Evolutionary conservation across 768 basidiomycete genomes (phyloP).

Genomic region (Hericium erinaceus): DNA sequence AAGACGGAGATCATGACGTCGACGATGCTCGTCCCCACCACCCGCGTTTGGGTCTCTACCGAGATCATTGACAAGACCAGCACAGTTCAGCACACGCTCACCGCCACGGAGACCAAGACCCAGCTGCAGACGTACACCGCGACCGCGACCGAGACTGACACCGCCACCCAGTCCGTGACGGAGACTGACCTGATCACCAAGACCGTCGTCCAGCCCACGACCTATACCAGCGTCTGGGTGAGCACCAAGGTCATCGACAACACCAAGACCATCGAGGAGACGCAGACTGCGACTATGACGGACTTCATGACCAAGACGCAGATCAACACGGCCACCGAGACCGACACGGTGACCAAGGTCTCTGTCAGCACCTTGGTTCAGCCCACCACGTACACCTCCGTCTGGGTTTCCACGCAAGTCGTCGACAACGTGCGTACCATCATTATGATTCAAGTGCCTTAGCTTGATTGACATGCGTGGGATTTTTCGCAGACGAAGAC

Average conservation of each 20-base stretch:
- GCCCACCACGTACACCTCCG: conserved; percentile 51
- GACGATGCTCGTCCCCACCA: conserved; percentile 49
- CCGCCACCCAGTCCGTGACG: conserved; percentile 33
- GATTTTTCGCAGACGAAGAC: conserved; percentile 41
- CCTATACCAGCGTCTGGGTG: conserved; percentile 44
- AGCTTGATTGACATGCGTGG: neutral
- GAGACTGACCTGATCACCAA: conserved; percentile 47
- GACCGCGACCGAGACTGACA: conserved; percentile 27
- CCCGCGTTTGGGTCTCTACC: conserved; percentile 50
- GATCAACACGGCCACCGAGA: conserved; percentile 45
- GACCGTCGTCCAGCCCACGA: conserved; percentile 48
- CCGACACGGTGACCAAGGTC: conserved; percentile 41
- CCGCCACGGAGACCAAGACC: conserved; percentile 45
- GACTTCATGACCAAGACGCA: conserved; percentile 26
- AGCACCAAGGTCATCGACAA: conserved; percentile 51
- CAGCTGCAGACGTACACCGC: conserved; percentile 44
- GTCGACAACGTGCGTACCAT: conserved; percentile 42
- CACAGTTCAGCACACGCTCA: conserved; percentile 31
- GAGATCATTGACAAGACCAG: conserved; percentile 45
- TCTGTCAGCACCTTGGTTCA: conserved; percentile 36
- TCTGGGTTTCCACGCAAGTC: conserved; percentile 46
- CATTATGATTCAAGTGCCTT: neutral
- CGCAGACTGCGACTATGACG: conserved; percentile 27
- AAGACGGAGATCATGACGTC: conserved; percentile 30
- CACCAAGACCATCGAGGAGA: conserved; percentile 47